A percentile compares a stretch with the other conserved stretches of the same genome.
These are phyloP conservation scores for Drechmeria coniospora DNA, from an alignment of 2,329 filamentous ascomycete species.

Conservation along the genomic window DNA sequence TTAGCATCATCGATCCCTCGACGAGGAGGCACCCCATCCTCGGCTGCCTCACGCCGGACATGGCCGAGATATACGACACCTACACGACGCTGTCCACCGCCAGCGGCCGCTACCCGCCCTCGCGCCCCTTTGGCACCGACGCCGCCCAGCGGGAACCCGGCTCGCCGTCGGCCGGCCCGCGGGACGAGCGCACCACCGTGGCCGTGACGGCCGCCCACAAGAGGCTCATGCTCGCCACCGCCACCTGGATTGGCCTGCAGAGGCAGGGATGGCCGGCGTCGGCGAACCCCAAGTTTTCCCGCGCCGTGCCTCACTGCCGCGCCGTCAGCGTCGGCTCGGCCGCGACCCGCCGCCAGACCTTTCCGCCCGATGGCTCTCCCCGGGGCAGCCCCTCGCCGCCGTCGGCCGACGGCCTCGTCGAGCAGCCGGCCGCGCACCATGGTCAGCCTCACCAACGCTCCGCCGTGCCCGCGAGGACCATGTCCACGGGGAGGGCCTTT, in stretches of 20 bases:
- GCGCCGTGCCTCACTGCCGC: conserved; percentile 11
- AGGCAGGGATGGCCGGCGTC: conserved; percentile 20
- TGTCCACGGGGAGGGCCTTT: conserved; percentile 12
- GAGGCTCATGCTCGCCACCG: conserved; percentile 21
- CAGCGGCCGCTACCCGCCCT: conserved; percentile 30
- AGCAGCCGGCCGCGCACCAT: not conserved
- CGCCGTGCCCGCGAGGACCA: conserved; percentile 6
- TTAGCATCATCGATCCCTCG: conserved; percentile 58
- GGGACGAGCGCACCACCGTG: conserved; percentile 15
- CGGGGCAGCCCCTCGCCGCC: not conserved
- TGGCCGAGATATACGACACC: conserved; percentile 53
- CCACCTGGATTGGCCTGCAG: conserved; percentile 21
- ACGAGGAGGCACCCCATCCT: conserved; percentile 60
- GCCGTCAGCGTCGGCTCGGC: conserved; percentile 5
- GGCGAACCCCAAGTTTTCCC: conserved; percentile 14
- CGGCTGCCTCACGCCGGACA: conserved; percentile 47
- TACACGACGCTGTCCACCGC: conserved; percentile 44
- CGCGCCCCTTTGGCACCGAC: conserved; percentile 17
- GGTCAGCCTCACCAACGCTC: not conserved
- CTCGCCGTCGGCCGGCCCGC: conserved; percentile 6
- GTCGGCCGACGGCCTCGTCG: conserved; percentile 1
- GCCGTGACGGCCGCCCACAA: conserved; percentile 18
- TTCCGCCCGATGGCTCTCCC: too few species aligned
- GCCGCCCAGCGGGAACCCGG: conserved; percentile 7
- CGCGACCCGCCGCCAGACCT: conserved; percentile 6